Base-by-base conservation (phyloP, 2,329 filamentous ascomycete genomes). In the Scedosporium aurantiacum region DNA sequence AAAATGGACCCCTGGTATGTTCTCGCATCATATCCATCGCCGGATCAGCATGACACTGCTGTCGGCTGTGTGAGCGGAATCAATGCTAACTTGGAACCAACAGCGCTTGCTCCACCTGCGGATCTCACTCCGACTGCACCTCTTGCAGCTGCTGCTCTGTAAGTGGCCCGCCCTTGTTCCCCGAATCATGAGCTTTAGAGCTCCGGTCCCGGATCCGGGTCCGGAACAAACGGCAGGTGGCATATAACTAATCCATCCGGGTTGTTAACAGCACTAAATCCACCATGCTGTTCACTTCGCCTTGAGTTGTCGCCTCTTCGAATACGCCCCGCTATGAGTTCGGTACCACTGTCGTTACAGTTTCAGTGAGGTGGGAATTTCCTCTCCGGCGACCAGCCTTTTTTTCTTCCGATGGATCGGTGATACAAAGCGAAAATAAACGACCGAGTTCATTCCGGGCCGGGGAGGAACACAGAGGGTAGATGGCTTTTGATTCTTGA, bases 121-220 rank as follows among this genome's bases (percentile, higher is more conserved):
- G 58, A 27, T 27, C 41, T 45, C 27, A 37, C 58, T 23, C 41
- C 43, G 58, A 60, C 58, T 60, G 58, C 58, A 50, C 41, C 43
- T 50, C 41, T 45, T 60, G 58, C 58, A 23, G 10, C 37, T 60
- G 58, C 58, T 60, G 58, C 58, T 60, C 58, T 50, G 58, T 60
- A 40, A 28, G 56, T 55, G 32, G n/a, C 50, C 50, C 12, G 21
- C 50, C 23, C 18, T 23, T 27, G 10, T 21, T 14, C 47, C 47
- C n/a, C n/a, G 18, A 47, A 47, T n/a, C 18, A 21, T 47, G 43
- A 21, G n/a, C 43, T 12, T 21, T n/a, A 47, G 43, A 21, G 43
- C 43, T 47, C n/a, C 43, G 43, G 43, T 47, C n/a, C 43, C 18
- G 43, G 18, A 47, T 47, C 5, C 43, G 18, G 32, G 32, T 37